phyloP scores from a whole-genome alignment of 768 basidiomycete genomes.

The Phanerochaete sordida region DNA sequence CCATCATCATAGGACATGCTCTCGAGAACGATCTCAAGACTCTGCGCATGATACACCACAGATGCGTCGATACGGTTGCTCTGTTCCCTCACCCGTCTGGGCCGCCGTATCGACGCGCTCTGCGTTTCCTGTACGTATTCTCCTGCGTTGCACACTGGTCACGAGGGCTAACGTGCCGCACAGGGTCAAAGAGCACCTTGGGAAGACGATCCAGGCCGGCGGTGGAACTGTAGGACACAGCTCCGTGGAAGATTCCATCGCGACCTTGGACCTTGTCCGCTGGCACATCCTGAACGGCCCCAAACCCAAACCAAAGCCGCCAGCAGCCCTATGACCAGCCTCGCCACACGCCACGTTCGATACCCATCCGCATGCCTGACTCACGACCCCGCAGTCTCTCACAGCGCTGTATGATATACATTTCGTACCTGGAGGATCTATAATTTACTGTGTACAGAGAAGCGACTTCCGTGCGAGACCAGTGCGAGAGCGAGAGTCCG shows the following conservation, averaged over 20 bases:
- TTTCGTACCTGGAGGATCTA: background rate
- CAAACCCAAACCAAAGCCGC: conserved; percentile 26
- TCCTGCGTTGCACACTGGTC: too few relatives aligned
- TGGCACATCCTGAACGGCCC: conserved; percentile 72
- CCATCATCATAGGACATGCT: conserved; percentile 87
- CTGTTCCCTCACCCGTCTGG: conserved; percentile 87
- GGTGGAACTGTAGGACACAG: conserved; percentile 79
- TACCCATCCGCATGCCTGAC: background rate
- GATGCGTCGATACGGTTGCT: conserved; percentile 82
- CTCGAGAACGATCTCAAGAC: conserved; percentile 95
- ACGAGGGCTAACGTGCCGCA: background rate
- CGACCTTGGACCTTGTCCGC: conserved; percentile 84
- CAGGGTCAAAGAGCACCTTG: conserved; percentile 81
- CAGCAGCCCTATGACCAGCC: conserved; percentile 13
- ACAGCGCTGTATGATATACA: background rate
- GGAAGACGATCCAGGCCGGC: conserved; percentile 77
- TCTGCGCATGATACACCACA: conserved; percentile 80
- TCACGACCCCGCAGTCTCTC: background rate
- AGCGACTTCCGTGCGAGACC: background rate
- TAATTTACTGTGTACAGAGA: background rate
- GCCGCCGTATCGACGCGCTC: conserved; percentile 67
- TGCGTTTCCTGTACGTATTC: conserved; percentile 72
- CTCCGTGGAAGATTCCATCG: conserved; percentile 84
- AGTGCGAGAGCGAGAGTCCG: background rate
- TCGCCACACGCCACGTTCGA: background rate